phyloP scores from a whole-genome alignment of 2,329 filamentous ascomycete species.

The Pseudocercospora musae region DNA sequence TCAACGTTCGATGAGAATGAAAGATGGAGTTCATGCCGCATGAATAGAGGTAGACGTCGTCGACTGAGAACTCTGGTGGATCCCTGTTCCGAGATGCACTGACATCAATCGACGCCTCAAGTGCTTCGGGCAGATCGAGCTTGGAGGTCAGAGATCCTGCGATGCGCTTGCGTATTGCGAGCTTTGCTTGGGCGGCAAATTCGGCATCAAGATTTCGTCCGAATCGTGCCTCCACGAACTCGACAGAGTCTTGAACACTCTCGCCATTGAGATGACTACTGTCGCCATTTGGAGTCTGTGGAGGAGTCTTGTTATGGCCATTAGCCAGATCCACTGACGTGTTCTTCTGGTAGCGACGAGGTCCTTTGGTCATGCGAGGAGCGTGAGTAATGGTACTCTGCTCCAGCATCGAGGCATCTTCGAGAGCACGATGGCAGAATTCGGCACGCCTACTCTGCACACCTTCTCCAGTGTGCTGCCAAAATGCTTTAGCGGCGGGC shows the following conservation, averaged over 20 bases:
- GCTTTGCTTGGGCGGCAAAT: conserved; percentile 75
- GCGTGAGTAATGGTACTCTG: conserved; percentile 38
- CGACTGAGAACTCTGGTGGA: conserved; percentile 67
- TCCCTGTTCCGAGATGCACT: conserved; percentile 37
- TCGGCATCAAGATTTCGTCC: conserved; percentile 83
- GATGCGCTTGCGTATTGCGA: conserved; percentile 82
- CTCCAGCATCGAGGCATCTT: conserved; percentile 63
- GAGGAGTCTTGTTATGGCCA: conserved; percentile 20
- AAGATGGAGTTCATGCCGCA: conserved; percentile 96
- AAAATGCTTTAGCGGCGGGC: conserved; percentile 82
- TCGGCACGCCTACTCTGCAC: conserved; percentile 87
- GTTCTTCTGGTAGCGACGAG: conserved; percentile 71
- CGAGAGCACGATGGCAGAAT: conserved; percentile 75
- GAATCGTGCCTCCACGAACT: conserved; percentile 91
- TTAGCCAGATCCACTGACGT: conserved; percentile 48
- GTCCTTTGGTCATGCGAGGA: conserved; percentile 61
- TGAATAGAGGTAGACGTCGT: conserved; percentile 85
- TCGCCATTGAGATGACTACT: conserved; percentile 26
- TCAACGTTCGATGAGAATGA: conserved; percentile 73
- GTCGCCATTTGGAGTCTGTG: conserved; percentile 12
- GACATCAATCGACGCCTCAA: conserved; percentile 43
- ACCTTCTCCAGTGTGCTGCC: conserved; percentile 94
- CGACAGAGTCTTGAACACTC: conserved; percentile 63
- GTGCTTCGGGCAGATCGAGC: conserved; percentile 60
- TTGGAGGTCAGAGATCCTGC: conserved; percentile 77